These are phyloP conservation scores for Microbotryomycetes sp. DNA, from an alignment of 1,284 basidiomycete genomes.

Conservation along the genomic window DNA sequence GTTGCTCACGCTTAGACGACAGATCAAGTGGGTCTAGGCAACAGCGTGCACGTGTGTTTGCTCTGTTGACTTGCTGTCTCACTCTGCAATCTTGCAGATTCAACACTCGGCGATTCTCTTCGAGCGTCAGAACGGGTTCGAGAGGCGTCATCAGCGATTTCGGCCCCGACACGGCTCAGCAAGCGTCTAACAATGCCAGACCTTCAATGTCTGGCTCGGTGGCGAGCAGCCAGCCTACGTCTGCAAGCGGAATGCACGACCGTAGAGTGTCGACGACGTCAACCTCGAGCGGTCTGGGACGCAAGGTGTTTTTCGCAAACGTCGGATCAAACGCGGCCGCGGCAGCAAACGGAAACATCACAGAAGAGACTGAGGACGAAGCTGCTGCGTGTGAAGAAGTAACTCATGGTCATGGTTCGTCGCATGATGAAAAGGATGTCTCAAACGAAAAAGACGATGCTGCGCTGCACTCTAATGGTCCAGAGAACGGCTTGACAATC, in stretches of 20 bases:
- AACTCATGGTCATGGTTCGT: background rate
- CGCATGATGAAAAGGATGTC: background rate
- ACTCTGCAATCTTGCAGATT: background rate
- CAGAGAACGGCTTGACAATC: background rate
- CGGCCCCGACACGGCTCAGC: background rate
- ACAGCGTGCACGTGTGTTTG: background rate
- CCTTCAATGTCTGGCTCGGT: background rate
- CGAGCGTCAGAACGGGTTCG: background rate
- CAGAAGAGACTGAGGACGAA: background rate
- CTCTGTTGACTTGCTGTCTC: background rate
- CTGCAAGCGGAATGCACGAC: background rate
- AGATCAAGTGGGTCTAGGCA: conserved; percentile 6
- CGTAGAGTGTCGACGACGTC: background rate
- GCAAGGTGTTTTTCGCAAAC: background rate
- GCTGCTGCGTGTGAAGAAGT: background rate
- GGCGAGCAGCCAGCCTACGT: background rate
- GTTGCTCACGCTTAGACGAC: conserved; percentile 11
- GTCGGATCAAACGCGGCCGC: background rate
- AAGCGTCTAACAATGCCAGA: background rate
- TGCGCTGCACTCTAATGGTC: background rate
- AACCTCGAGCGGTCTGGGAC: background rate
- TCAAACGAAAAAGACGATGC: background rate
- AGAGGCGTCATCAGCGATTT: background rate
- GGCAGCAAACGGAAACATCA: background rate
- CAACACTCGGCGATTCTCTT: background rate